Evolutionary conservation across 2,329 filamentous ascomycete species (phyloP).

Genomic region (Colletotrichum falcatum): DNA sequence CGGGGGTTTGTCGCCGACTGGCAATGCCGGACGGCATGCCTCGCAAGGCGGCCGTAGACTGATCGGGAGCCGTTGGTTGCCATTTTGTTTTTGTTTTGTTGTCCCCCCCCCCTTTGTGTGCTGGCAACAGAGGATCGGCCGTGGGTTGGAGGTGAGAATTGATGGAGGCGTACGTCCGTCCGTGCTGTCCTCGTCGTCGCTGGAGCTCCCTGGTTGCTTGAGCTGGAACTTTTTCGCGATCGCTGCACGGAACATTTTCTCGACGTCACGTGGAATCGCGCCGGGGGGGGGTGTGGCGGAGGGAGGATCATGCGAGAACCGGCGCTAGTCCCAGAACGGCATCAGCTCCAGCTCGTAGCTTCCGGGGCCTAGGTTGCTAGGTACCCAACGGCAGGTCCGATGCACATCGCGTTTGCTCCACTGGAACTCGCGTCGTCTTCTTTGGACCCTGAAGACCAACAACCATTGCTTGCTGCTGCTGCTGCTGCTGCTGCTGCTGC

Average conservation of each 20-base stretch:
- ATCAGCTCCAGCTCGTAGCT: not conserved
- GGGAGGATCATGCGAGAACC: constrained; percentile 29
- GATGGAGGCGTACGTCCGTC: not conserved
- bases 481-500: not conserved
- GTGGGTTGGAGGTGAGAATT: not conserved
- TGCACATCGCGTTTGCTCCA: constrained; percentile 12
- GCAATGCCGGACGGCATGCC: constrained; percentile 40
- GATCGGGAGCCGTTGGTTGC: constrained; percentile 36
- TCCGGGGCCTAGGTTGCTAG: too few relatives aligned
- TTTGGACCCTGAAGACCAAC: not conserved
- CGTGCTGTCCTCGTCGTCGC: constrained; percentile 25
- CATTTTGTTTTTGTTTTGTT: constrained; percentile 33
- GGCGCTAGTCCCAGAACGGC: not conserved
- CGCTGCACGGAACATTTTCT: constrained; percentile 38
- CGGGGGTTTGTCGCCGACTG: constrained; percentile 20
- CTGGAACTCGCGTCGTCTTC: constrained; percentile 25
- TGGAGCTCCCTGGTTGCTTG: constrained; percentile 32
- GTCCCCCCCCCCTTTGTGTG: too few relatives aligned
- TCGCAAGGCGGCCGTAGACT: constrained; percentile 37
- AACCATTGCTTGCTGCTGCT: not conserved
- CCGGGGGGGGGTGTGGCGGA: constrained; percentile 10
- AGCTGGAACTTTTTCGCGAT: constrained; percentile 40
- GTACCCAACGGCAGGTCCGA: constrained; percentile 12
- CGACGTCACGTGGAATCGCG: constrained; percentile 36
- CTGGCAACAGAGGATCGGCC: constrained; percentile 11